Percentiles rank a stretch among this genome's conserved stretches.
These are phyloP conservation scores for Spathaspora sp. DNA, from an alignment of 1,139 yeast species.

Conservation along the genomic window DNA sequence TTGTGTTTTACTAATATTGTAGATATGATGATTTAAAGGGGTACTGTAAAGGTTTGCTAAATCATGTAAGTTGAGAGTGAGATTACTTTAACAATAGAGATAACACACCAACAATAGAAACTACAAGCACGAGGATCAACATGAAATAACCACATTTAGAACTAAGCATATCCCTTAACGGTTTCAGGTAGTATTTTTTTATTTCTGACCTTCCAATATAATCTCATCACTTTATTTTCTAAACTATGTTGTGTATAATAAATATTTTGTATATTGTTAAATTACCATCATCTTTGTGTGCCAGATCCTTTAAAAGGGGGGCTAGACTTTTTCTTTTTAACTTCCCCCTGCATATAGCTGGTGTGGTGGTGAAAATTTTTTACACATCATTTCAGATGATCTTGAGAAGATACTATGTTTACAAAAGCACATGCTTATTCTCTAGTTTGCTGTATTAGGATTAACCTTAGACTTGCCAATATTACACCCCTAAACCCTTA, in stretches of 20 bases:
- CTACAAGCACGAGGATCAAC: not conserved
- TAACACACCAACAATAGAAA: not conserved
- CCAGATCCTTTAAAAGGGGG: not conserved
- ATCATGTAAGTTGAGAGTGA: conserved; percentile 2
- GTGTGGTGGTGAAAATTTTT: not conserved
- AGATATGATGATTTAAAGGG: conserved; percentile 1
- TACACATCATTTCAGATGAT: not conserved
- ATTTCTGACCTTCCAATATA: not conserved
- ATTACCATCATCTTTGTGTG: too few relatives aligned
- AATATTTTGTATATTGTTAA: not conserved
- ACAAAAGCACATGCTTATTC: not conserved
- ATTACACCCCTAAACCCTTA: not conserved
- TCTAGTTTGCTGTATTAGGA: not conserved
- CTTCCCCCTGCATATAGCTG: not conserved
- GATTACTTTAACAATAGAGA: not conserved
- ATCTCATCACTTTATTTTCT: not conserved
- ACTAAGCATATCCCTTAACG: not conserved
- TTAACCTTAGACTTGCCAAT: not conserved
- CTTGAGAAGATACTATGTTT: not conserved
- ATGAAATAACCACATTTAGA: not conserved
- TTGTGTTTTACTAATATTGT: too few relatives aligned
- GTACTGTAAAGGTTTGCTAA: conserved; percentile 2
- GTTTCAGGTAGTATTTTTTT: not conserved
- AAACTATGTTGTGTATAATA: not conserved
- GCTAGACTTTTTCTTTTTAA: not conserved